Conservation (phyloP, 1,284 basidiomycete species). For the Schizophyllum commune region DNA sequence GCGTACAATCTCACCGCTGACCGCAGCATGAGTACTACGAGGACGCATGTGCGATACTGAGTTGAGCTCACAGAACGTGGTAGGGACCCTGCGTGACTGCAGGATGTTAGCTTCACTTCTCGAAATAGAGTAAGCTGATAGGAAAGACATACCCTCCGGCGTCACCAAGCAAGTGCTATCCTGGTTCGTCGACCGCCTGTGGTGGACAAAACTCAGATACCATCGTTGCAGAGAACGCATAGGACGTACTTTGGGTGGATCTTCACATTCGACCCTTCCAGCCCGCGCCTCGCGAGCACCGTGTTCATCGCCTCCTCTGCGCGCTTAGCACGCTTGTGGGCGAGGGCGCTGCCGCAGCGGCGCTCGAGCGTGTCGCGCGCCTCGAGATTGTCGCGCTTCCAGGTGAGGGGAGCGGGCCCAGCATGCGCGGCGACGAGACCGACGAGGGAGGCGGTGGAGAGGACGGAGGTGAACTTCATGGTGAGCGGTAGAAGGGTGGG, state of each 20-base stretch:
- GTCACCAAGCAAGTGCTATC: slow-evolving; percentile 1
- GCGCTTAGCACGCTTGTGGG: not conserved
- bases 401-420: not conserved
- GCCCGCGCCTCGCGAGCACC: not conserved
- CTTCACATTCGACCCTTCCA: not conserved
- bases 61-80: slow-evolving; percentile 1
- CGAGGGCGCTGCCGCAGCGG: slow-evolving; percentile 1
- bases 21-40: not conserved
- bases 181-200: slow-evolving; percentile 1
- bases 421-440: not conserved
- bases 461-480: not conserved
- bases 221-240: not conserved
- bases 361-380: not conserved
- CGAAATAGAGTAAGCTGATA: no score
- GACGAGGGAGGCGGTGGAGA: not conserved
- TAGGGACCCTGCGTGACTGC: slow-evolving; percentile 5
- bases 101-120: not conserved
- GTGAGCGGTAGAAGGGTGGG: not conserved
- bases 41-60: not conserved
- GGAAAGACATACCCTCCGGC: slow-evolving; percentile 1
- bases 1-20: slow-evolving; percentile 8
- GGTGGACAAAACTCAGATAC: not conserved
- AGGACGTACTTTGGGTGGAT: not conserved
- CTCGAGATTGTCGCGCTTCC: slow-evolving; percentile 3
- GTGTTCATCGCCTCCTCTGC: not conserved